Percentiles rank a stretch among this genome's conserved stretches.
Evolutionary conservation across 768 basidiomycete species (phyloP).

Genomic region (Mycena polygramma): DNA sequence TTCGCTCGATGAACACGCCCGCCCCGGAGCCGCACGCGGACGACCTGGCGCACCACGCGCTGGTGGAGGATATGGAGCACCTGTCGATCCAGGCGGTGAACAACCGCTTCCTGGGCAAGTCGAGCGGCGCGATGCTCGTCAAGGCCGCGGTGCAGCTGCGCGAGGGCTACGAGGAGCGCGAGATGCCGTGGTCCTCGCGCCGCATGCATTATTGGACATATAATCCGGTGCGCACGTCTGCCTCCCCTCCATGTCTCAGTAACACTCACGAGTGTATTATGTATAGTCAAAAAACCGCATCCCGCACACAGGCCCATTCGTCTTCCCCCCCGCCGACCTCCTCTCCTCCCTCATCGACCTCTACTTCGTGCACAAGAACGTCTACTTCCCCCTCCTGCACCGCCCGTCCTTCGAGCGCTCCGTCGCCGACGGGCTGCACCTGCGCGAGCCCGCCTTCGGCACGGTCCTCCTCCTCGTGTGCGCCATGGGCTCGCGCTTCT

Average conservation of each 20-base stretch:
- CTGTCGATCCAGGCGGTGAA: too few species aligned
- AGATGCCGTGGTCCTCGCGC: too few species aligned
- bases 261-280: too few species aligned
- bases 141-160: too few species aligned
- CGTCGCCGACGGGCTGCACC: conserved; percentile 62
- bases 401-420: conserved; percentile 72
- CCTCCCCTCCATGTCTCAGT: too few species aligned
- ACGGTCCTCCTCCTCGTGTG: conserved; percentile 76
- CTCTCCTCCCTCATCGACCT: conserved; percentile 65
- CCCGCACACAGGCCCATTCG: conserved; percentile 42
- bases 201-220: conserved; percentile 22
- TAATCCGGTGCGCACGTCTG: conserved; percentile 3
- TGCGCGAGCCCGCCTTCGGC: conserved; percentile 60
- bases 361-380: conserved; percentile 72
- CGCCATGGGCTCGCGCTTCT: conserved; percentile 72
- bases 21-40: too few species aligned
- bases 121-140: too few species aligned
- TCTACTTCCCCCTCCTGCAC: conserved; percentile 76
- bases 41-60: too few species aligned
- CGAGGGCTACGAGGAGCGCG: too few species aligned
- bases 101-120: too few species aligned
- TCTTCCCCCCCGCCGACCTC: conserved; percentile 68
- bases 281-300: conserved; percentile 11
- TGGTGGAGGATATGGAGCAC: too few species aligned
- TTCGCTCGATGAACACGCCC: too few species aligned